A percentile compares a stretch with the other conserved stretches of the same genome.
Evolutionary conservation across 108 stramenopile genomes (phyloP).

Genomic region (Thalassiosira profunda): DNA sequence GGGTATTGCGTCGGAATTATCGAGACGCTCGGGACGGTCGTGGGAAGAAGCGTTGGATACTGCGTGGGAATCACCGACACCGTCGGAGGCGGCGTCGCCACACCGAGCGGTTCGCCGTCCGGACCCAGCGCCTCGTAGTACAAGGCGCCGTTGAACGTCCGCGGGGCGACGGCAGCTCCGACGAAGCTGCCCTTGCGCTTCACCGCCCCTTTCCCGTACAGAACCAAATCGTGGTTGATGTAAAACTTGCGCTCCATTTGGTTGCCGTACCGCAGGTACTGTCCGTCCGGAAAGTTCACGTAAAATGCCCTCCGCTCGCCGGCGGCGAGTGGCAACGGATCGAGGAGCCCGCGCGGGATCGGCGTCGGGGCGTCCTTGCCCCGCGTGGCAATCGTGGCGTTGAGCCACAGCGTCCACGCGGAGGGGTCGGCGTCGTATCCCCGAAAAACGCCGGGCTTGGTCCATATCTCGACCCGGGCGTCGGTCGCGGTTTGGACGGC

Average conservation of each 20-base stretch:
- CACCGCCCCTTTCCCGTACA: background rate
- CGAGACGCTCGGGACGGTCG: too few relatives aligned
- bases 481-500: background rate
- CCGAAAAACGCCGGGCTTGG: background rate
- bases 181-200: conserved; percentile 6
- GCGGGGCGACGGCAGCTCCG: background rate
- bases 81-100: too few relatives aligned
- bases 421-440: background rate
- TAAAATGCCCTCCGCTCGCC: conserved; percentile 9
- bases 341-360: background rate
- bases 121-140: background rate
- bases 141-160: conserved; percentile 10
- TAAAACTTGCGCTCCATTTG: background rate
- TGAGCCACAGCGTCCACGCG: background rate
- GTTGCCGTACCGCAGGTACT: background rate
- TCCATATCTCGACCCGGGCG: conserved; percentile 8
- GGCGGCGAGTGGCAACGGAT: background rate
- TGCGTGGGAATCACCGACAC: too few relatives aligned
- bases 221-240: conserved; percentile 1
- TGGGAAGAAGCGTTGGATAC: too few relatives aligned
- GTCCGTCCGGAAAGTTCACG: conserved; percentile 4
- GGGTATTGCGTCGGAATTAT: too few relatives aligned
- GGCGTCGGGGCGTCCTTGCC: background rate
- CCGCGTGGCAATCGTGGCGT: background rate
- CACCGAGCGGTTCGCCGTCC: too few relatives aligned